Base-by-base conservation (phyloP, 2,329 filamentous ascomycete genomes). In the Talaromyces sp. region DNA sequence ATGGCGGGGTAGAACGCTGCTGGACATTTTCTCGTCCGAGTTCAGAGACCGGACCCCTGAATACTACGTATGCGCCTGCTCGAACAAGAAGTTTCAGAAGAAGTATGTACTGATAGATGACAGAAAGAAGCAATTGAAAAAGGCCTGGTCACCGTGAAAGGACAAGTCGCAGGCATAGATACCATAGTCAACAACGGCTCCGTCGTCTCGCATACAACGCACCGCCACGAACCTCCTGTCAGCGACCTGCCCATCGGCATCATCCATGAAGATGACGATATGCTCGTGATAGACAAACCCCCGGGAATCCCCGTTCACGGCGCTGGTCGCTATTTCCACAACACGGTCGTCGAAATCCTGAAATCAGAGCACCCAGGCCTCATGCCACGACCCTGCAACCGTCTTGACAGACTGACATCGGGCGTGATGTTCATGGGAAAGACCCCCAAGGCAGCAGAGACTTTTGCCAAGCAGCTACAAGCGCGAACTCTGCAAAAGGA, bases 381-480 rank as follows among this genome's bases (percentile, higher is more conserved):
- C 74, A 81, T 86, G 61, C 85, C 86, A 0, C 74, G 86, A 59
- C 86, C 94, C 0, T 97, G 93, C 77, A 96, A 99, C 70, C 83
- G 94, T n/a, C 84, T 99, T 29, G 94, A 99, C 72, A 83, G 94
- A 57, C 79, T 99, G 68, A 99, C 94, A 0, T 96, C 91, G 67
- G 94, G 94, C 54, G 90, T 99, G 72, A 97, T 99, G 93, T 99
- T 99, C 74, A 87, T 99, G 67, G 94, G 89, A 29, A 99, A 99
- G 77, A 87, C 90, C 64, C 82, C 87, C 41, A 85, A 86, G 68
- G 90, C 90, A 0, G 93, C 94, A 0, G 91, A 93, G 65, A 81
- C 81, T 32, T 83, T 99, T 66, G 86, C 88, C 58, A 78, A 82
- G 48, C 89, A 96, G 74, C 90, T 99, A 61, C 84, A 86, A 65